A percentile compares a stretch with the other conserved stretches of the same genome.
These are phyloP conservation scores for Crithidia bombi DNA, from an alignment of 208 protist genomes.

Conservation along the genomic window DNA sequence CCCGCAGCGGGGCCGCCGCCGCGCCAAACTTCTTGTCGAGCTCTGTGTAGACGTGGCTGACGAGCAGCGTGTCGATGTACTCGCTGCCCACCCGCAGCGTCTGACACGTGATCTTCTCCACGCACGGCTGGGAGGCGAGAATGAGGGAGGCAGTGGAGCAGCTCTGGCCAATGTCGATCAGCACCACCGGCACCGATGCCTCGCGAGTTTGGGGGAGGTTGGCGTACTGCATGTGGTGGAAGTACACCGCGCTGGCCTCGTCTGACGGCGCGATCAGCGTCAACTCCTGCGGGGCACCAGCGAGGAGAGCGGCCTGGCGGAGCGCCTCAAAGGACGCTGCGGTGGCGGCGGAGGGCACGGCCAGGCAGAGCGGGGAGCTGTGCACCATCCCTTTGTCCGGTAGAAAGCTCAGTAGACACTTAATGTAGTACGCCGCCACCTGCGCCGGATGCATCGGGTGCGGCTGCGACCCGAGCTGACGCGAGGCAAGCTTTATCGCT, in stretches of 20 bases:
- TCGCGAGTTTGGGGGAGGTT: constrained; percentile 33
- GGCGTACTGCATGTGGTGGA: constrained; percentile 68
- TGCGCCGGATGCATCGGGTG: constrained; percentile 44
- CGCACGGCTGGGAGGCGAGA: constrained; percentile 29
- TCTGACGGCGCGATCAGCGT: constrained; percentile 52
- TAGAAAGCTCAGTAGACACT: constrained; percentile 57
- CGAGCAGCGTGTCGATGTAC: constrained; percentile 59
- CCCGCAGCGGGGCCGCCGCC: constrained; percentile 30
- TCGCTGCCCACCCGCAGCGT: constrained; percentile 54
- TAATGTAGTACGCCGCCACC: constrained; percentile 64
- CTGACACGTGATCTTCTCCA: constrained; percentile 46
- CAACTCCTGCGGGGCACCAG: constrained; percentile 53
- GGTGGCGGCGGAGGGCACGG: constrained; percentile 30
- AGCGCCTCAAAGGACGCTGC: constrained; percentile 40
- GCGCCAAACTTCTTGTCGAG: constrained; percentile 39
- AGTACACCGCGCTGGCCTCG: constrained; percentile 62
- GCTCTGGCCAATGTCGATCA: constrained; percentile 70
- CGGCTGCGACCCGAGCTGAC: constrained; percentile 24
- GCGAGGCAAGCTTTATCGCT: constrained; percentile 11
- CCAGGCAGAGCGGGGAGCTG: constrained; percentile 36
- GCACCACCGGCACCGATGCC: constrained; percentile 41
- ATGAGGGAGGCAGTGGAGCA: constrained; percentile 46
- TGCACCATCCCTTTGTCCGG: constrained; percentile 23
- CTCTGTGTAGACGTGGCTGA: constrained; percentile 56
- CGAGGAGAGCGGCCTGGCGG: constrained; percentile 52